A percentile compares a stretch with the other conserved stretches of the same genome.
Evolutionary conservation across 1,139 yeast species (phyloP).

Genomic region (Lodderomyces margitis): DNA sequence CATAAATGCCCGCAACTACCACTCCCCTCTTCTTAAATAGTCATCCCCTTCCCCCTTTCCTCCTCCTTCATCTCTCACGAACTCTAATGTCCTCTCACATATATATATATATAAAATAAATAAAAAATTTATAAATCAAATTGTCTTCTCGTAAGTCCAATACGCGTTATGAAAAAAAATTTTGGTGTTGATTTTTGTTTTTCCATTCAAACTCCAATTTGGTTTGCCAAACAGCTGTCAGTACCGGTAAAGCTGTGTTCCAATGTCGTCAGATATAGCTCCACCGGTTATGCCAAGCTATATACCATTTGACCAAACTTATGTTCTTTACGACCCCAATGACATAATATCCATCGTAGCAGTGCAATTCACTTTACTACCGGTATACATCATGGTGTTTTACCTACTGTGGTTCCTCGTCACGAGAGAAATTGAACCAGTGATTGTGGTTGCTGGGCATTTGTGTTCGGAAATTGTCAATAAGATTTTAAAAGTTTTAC

Average conservation of each 20-base stretch:
- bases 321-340: slow-evolving; percentile 71
- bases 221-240: too few relatives aligned
- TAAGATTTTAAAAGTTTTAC: slow-evolving; percentile 58
- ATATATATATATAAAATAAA: not conserved
- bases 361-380: slow-evolving; percentile 79
- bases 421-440: slow-evolving; percentile 83
- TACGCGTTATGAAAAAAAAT: not conserved
- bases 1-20: not conserved
- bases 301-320: slow-evolving; percentile 67
- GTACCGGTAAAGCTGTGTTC: too few relatives aligned
- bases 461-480: slow-evolving; percentile 73
- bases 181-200: too few relatives aligned
- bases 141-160: not conserved
- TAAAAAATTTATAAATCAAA: not conserved
- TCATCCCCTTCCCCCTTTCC: slow-evolving; percentile 3
- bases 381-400: slow-evolving; percentile 75
- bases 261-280: slow-evolving; percentile 3
- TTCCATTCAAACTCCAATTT: too few relatives aligned
- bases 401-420: slow-evolving; percentile 81
- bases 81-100: slow-evolving; percentile 10
- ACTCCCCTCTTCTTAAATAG: slow-evolving; percentile 1
- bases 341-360: slow-evolving; percentile 59
- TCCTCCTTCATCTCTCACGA: slow-evolving; percentile 6
- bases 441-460: slow-evolving; percentile 83
- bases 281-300: slow-evolving; percentile 14